Base-by-base conservation (phyloP, 257 asterid genomes). In the Nicotiana noctiflora region DNA sequence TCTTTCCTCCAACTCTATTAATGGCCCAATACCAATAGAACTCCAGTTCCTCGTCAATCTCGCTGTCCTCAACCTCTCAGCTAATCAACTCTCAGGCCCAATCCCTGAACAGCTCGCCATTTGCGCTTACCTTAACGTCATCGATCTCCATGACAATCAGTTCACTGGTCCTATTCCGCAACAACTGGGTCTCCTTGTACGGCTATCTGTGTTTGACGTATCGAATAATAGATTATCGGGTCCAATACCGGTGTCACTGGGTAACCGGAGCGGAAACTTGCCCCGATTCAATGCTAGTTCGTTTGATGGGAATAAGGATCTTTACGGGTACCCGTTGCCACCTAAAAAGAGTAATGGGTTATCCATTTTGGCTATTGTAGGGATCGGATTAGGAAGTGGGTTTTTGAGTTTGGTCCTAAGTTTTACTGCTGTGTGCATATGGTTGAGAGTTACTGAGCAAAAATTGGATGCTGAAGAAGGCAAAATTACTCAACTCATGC, bases 361-460 rank as follows among this genome's bases (percentile, higher is more conserved):
- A 10, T 89, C 96, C 18, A 82, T 95, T 7, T 10, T 89, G 81
- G 88, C 91, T 14, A 92, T 95, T 25, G 99, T 95, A 7, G 99
- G 97, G 86, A 95, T 95, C 92, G 99, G 99, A 65, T 88, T 95
- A 27, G 98, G 97, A 8, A 95, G 98, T 77, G 99, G 99, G 82
- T 82, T 95, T 44, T 65, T 89, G 53, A 95, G 99, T 88, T 84
- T 95, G 89, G 88, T 92, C 1, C 83, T 95, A 77, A 95, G 99
- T 82, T 95, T 95, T 83, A 89, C 93, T 15, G 99, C 93, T 4
- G 99, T 95, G 51, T 95, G 99, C 74, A 44, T 93, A 5, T 95
- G 99, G 99, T 85, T 95, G 89, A 92, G 91, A 86, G 83, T 88
- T 46, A 88, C 94, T 0, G 99, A 95, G 78, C 86, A 90, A 84